These are phyloP conservation scores for Elongisporangium undulatum DNA, from an alignment of 352 stramenopile genomes.

Conservation along the genomic window DNA sequence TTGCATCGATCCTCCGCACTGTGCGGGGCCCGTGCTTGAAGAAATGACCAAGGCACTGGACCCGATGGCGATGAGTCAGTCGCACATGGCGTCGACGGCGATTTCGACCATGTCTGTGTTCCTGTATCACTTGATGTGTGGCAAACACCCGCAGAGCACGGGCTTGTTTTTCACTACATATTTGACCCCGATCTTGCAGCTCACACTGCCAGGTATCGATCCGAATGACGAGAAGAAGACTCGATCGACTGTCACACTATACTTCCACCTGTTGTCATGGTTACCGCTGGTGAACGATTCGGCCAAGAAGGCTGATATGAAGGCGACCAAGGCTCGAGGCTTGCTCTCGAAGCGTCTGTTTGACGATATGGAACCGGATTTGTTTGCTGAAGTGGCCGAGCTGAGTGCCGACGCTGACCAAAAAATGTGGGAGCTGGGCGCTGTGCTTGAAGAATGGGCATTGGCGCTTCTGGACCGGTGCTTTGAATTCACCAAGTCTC, in stretches of 20 bases:
- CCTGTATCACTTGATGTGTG: conserved; percentile 59
- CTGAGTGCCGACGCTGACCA: conserved; percentile 32
- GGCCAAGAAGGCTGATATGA: conserved; percentile 26
- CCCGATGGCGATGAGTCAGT: conserved; percentile 62
- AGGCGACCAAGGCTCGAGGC: conserved; percentile 28
- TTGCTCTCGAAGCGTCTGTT: conserved; percentile 28
- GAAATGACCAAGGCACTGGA: conserved; percentile 71
- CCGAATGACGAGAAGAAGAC: conserved; percentile 80
- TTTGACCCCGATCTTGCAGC: conserved; percentile 44
- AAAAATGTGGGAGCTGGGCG: conserved; percentile 53
- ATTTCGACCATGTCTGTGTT: conserved; percentile 66
- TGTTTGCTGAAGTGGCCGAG: conserved; percentile 33
- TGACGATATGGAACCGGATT: conserved; percentile 31
- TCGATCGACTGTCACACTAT: conserved; percentile 50
- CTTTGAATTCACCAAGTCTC: conserved; percentile 59
- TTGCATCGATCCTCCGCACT: conserved; percentile 42
- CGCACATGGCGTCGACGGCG: conserved; percentile 61
- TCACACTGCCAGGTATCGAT: conserved; percentile 71
- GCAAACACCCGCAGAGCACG: conserved; percentile 32
- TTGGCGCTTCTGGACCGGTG: conserved; percentile 57
- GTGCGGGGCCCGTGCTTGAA: conserved; percentile 40
- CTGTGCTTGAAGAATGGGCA: conserved; percentile 63
- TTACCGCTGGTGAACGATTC: conserved; percentile 68
- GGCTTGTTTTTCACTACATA: conserved; percentile 56
- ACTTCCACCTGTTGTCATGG: conserved; percentile 67